Evolutionary conservation across 75 land plant species (phyloP).

Genomic region (Adiantum capillusveneris): DNA sequence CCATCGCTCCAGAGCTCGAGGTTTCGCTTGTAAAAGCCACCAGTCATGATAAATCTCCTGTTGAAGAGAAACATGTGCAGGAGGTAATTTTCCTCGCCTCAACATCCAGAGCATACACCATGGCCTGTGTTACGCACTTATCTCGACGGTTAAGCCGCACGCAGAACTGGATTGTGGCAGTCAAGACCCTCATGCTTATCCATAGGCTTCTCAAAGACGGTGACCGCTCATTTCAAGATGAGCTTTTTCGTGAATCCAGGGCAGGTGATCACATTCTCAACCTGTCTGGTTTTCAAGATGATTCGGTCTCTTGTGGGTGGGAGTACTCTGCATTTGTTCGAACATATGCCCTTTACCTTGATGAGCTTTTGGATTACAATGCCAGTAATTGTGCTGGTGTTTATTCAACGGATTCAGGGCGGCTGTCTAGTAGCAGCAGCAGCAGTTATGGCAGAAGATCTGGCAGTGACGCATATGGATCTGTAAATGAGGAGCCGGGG

Average conservation of each 20-base stretch:
- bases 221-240: constrained; percentile 44
- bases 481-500: not conserved
- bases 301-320: constrained; percentile 50
- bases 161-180: constrained; percentile 60
- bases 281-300: constrained; percentile 53
- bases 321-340: constrained; percentile 70
- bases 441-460: not conserved
- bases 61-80: constrained; percentile 42
- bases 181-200: constrained; percentile 51
- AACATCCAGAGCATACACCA: constrained; percentile 33
- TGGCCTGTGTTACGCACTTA: constrained; percentile 41
- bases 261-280: constrained; percentile 43
- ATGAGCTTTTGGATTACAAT: constrained; percentile 42
- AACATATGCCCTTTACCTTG: constrained; percentile 47
- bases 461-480: not conserved
- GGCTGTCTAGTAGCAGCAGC: not conserved
- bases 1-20: constrained; percentile 34
- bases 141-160: constrained; percentile 47
- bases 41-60: constrained; percentile 56
- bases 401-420: no score
- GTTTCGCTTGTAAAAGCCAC: constrained; percentile 69
- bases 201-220: constrained; percentile 56
- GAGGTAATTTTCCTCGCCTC: constrained; percentile 35
- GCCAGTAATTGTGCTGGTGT: not conserved
- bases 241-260: constrained; percentile 33